Base-by-base conservation (phyloP, 768 basidiomycete genomes). In the Suillus plorans region DNA sequence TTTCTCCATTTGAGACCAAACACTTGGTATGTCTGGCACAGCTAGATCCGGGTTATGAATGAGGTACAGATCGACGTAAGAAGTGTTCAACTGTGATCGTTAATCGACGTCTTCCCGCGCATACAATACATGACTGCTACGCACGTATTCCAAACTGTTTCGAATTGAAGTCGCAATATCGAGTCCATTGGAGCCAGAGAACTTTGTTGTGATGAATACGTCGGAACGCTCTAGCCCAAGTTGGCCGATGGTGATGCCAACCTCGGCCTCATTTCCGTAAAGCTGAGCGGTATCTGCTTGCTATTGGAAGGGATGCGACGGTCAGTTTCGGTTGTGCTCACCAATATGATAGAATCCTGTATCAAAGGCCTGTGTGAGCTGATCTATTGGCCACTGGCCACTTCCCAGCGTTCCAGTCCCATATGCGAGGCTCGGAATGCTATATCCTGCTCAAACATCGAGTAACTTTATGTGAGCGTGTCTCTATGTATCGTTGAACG, bases 41-140 rank as follows among this genome's bases (percentile, higher is more conserved):
- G 84, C 86, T 22, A 86, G 72, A 2, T 77, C 68, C 9, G 89
- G 88, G 62, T 73, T 69, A 71, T 91, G 89, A 55, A 91, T 86
- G 56, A 91, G 83, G 73, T 92, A 92, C 44, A 91, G 73, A 72
- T 93, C 89, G 14, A 91, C 82, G 67, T 88, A 88, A 1, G 79
- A 69, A 5, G 91, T 78, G 0, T 87, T 88, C 22, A 91, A 80
- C 89, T 90, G 68, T 14, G 36, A 65, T 42, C 31, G 25, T 59
- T 20, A 31, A 42, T 42, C 39, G 10, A 28, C 25, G 25, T 53
- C 28, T 53, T 18, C 28, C 16, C 36, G 18, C 25, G 4, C 18
- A 41, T 41, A 7, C 9, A 28, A 18, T 52, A 39, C 10, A 41
- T n/a, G 42, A 31, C 41, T 47, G 39, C 13, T 25, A 73, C 84